phyloP scores from a whole-genome alignment of 1,139 yeast species.

The Wickerhamomyces sp. region DNA sequence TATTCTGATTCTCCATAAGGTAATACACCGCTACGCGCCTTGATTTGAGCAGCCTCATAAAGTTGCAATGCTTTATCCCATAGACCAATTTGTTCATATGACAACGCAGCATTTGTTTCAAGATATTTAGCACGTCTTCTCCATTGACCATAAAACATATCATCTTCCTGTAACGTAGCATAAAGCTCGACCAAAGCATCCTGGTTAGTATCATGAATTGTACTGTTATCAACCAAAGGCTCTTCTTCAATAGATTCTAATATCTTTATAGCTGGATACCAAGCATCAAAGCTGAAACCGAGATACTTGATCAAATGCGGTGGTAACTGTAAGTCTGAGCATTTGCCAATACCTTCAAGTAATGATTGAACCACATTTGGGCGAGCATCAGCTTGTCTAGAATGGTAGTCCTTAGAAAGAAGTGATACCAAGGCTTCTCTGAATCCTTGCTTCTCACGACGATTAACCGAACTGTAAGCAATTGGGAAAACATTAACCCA shows the following conservation, averaged over 20 bases:
- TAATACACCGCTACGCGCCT: constrained; percentile 91
- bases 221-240: constrained; percentile 63
- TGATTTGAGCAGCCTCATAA: constrained; percentile 96
- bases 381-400: constrained; percentile 78
- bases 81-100: constrained; percentile 91
- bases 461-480: constrained; percentile 67
- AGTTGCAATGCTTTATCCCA: constrained; percentile 94
- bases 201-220: constrained; percentile 78
- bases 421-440: constrained; percentile 74
- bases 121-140: constrained; percentile 90
- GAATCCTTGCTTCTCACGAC: constrained; percentile 79
- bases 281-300: constrained; percentile 82
- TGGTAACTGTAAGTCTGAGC: constrained; percentile 77
- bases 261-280: constrained; percentile 85
- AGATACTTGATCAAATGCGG: constrained; percentile 91
- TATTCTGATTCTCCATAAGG: constrained; percentile 97
- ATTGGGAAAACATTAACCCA: constrained; percentile 86
- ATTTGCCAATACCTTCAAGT: constrained; percentile 72
- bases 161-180: constrained; percentile 87
- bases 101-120: constrained; percentile 88
- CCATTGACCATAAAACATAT: constrained; percentile 98
- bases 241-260: constrained; percentile 72
- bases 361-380: constrained; percentile 87
- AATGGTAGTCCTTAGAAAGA: constrained; percentile 86
- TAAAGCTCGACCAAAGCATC: constrained; percentile 91